phyloP scores from a whole-genome alignment of 345 rosid genomes.

The Moricandia arvensis region DNA sequence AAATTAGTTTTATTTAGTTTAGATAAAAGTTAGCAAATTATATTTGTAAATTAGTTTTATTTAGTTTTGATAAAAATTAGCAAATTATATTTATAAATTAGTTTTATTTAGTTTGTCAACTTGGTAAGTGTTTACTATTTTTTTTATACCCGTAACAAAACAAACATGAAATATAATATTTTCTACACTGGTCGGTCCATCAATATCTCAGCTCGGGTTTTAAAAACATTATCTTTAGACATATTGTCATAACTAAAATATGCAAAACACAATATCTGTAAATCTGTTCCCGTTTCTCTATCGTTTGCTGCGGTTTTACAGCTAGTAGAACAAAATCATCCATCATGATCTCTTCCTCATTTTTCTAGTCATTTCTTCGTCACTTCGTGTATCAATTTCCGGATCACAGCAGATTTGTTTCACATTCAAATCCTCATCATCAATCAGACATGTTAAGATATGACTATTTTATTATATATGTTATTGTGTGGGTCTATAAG shows the following conservation, averaged over 20 bases:
- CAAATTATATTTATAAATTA: background rate
- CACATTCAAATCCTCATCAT: conserved; percentile 6
- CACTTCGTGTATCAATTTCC: conserved; percentile 14
- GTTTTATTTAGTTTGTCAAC: background rate
- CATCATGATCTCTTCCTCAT: conserved; percentile 17
- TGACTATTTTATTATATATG: background rate
- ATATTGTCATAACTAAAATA: conserved; percentile 3
- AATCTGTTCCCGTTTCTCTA: conserved; percentile 24
- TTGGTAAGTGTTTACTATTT: background rate
- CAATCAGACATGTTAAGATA: conserved; percentile 5
- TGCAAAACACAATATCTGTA: conserved; percentile 10
- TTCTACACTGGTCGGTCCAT: conserved; percentile 11
- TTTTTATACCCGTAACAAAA: background rate
- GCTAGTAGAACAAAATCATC: conserved; percentile 33
- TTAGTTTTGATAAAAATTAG: background rate
- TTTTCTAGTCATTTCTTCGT: conserved; percentile 20
- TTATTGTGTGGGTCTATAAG: background rate
- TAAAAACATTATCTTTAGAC: conserved; percentile 16
- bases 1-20: no score
- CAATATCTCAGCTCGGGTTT: conserved; percentile 8
- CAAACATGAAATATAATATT: background rate
- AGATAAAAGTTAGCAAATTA: no score
- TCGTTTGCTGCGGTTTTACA: conserved; percentile 28
- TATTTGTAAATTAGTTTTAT: background rate
- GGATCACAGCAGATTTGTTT: conserved; percentile 28